These are phyloP conservation scores for Aphanomyces invadans DNA, from an alignment of 352 stramenopile genomes.

Conservation along the genomic window DNA sequence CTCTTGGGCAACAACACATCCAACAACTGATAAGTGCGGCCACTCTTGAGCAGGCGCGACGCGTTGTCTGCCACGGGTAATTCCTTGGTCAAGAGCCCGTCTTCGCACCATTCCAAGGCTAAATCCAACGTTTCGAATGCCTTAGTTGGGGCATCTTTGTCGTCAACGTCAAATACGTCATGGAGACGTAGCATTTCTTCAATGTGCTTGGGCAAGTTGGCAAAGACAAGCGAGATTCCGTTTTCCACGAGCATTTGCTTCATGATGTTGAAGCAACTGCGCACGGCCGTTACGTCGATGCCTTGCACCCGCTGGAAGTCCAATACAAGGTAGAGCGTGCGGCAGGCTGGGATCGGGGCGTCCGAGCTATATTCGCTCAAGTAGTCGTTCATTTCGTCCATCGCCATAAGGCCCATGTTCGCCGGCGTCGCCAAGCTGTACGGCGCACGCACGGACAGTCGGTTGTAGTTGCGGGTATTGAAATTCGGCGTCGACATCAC, in stretches of 20 bases:
- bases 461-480: neutral
- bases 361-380: slow-evolving; percentile 23
- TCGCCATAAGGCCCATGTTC: slow-evolving; percentile 18
- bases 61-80: slow-evolving; percentile 61
- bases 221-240: slow-evolving; percentile 67
- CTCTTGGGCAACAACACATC: slow-evolving; percentile 51
- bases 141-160: slow-evolving; percentile 39
- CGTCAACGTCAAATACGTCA: slow-evolving; percentile 65
- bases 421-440: neutral
- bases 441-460: neutral
- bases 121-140: slow-evolving; percentile 80
- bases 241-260: slow-evolving; percentile 74
- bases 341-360: slow-evolving; percentile 47
- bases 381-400: slow-evolving; percentile 25
- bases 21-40: slow-evolving; percentile 47
- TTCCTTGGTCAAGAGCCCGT: slow-evolving; percentile 63
- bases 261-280: slow-evolving; percentile 81
- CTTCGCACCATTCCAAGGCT: slow-evolving; percentile 80
- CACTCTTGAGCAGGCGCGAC: slow-evolving; percentile 29
- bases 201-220: slow-evolving; percentile 53
- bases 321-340: slow-evolving; percentile 81
- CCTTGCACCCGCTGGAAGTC: slow-evolving; percentile 85
- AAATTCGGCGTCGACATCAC: slow-evolving; percentile 12
- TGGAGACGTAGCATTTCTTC: slow-evolving; percentile 69
- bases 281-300: slow-evolving; percentile 82